phyloP scores from a whole-genome alignment of 108 stramenopile genomes.

The Chaetoceros muelleri region DNA sequence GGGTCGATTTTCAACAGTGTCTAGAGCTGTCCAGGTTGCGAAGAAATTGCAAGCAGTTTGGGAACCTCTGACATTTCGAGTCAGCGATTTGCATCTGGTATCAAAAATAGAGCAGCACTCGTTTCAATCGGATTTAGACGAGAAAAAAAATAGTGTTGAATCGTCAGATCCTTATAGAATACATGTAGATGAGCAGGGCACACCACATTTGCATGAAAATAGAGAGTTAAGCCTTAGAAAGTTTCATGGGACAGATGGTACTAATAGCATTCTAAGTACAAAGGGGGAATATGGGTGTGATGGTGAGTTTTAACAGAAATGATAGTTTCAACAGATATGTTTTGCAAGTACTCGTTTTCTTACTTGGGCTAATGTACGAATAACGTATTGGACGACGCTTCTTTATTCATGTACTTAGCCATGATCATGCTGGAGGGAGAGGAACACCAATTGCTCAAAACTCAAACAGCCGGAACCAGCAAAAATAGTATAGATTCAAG shows the following conservation, averaged over 20 bases:
- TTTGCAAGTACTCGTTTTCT: too few species aligned
- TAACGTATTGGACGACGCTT: too few species aligned
- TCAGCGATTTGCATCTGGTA: conserved; percentile 56
- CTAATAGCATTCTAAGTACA: background rate
- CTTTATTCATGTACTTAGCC: too few species aligned
- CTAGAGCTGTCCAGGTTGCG: conserved; percentile 45
- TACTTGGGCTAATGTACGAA: too few species aligned
- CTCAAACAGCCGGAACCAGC: background rate
- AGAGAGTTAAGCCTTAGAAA: background rate
- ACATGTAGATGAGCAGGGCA: background rate
- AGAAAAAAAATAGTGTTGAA: background rate
- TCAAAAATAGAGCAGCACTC: conserved; percentile 18
- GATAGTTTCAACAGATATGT: too few species aligned
- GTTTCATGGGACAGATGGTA: background rate
- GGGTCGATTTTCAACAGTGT: conserved; percentile 40
- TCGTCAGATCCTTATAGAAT: background rate
- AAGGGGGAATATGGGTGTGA: conserved; percentile 48
- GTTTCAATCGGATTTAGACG: background rate
- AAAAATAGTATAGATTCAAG: conserved; percentile 6
- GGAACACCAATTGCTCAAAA: conserved; percentile 21
- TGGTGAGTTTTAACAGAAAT: too few species aligned
- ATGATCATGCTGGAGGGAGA: conserved; percentile 64
- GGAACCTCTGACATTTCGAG: conserved; percentile 55
- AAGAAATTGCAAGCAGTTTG: conserved; percentile 45
- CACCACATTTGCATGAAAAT: background rate